These are phyloP conservation scores for Chionographis japonica DNA, from an alignment of 106 monocot genomes.

Conservation along the genomic window DNA sequence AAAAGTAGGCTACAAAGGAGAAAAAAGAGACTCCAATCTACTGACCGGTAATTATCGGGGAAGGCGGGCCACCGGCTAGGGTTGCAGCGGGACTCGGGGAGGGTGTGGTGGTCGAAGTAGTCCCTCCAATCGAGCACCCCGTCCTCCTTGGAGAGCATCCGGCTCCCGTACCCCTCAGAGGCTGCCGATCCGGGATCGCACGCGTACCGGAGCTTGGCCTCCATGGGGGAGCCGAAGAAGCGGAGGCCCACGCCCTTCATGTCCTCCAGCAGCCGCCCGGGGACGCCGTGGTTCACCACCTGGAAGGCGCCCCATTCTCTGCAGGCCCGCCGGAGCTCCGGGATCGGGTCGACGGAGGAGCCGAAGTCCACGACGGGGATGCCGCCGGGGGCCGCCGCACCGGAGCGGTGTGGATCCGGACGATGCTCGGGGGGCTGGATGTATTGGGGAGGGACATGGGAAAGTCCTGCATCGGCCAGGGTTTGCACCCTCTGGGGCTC, in stretches of 20 bases:
- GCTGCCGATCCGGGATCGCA: constrained; percentile 53
- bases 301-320: constrained; percentile 88
- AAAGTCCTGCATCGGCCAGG: constrained; percentile 46
- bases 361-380: constrained; percentile 55
- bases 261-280: constrained; percentile 28
- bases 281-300: constrained; percentile 68
- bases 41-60: constrained; percentile 65
- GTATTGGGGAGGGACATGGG: constrained; percentile 57
- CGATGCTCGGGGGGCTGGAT: constrained; percentile 64
- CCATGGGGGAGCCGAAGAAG: constrained; percentile 55
- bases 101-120: constrained; percentile 91
- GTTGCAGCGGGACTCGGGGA: constrained; percentile 66
- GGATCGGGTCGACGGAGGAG: constrained; percentile 11
- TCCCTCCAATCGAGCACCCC: constrained; percentile 91
- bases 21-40: background rate
- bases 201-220: constrained; percentile 44
- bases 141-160: constrained; percentile 67
- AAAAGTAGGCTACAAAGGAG: too few relatives aligned
- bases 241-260: constrained; percentile 38
- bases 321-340: constrained; percentile 31
- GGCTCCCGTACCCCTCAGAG: constrained; percentile 88
- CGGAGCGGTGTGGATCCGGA: constrained; percentile 9
- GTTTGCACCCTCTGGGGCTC: constrained; percentile 44
- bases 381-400: background rate
- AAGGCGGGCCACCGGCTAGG: constrained; percentile 68